Percentiles rank a stretch among this genome's conserved stretches.
phyloP scores from a whole-genome alignment of 2,329 filamentous ascomycete genomes.

The Cladosporium sp. region DNA sequence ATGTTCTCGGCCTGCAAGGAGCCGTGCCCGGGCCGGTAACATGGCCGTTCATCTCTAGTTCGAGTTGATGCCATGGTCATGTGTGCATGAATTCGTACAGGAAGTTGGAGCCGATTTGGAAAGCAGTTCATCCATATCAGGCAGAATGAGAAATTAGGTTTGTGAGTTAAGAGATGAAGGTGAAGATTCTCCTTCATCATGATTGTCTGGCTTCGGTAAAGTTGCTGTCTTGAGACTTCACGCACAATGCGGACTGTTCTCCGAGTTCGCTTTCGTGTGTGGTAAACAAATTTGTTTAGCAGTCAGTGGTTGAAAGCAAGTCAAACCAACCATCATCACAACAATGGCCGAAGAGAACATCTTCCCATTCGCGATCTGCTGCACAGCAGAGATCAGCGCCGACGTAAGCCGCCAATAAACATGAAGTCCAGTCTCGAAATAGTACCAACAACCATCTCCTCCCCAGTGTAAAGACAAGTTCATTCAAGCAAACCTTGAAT shows the following conservation, averaged over 20 bases:
- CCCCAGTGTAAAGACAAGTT: neutral
- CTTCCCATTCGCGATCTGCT: neutral
- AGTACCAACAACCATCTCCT: neutral
- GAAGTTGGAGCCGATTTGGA: neutral
- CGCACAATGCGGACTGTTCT: neutral
- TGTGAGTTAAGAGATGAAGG: neutral
- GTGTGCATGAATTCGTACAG: neutral
- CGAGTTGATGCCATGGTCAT: neutral
- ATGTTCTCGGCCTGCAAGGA: neutral
- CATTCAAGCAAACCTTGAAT: neutral
- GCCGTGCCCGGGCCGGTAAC: conserved; percentile 13
- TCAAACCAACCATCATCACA: neutral
- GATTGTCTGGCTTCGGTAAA: neutral
- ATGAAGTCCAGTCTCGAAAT: neutral
- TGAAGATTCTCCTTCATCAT: neutral
- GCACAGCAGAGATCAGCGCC: neutral
- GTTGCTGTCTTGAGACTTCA: neutral
- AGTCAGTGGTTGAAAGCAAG: neutral
- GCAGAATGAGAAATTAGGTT: neutral
- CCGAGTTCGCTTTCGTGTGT: too few species aligned
- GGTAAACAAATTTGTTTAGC: neutral
- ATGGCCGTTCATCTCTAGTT: neutral
- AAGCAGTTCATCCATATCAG: neutral
- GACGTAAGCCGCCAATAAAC: neutral
- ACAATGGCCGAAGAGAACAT: neutral